phyloP scores from a whole-genome alignment of 2,329 filamentous ascomycete genomes.

The Penicillium crustosum region DNA sequence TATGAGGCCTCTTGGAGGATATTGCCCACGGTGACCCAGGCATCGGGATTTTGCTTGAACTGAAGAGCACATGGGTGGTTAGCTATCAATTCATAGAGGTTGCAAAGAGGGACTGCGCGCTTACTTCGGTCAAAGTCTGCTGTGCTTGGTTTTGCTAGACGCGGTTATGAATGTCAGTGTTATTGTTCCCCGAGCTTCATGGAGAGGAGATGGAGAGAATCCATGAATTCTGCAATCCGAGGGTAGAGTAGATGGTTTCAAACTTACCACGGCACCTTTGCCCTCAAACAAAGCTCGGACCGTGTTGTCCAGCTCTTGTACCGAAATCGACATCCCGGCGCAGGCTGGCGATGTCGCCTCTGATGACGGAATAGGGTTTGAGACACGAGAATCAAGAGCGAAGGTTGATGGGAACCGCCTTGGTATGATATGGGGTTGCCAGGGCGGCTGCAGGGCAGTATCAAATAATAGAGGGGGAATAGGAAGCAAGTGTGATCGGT shows the following conservation, averaged over 20 bases:
- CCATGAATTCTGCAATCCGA: not conserved
- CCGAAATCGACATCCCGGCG: slow-evolving; percentile 63
- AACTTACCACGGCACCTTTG: slow-evolving; percentile 81
- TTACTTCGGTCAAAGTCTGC: slow-evolving; percentile 86
- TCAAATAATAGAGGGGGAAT: slow-evolving; percentile 7
- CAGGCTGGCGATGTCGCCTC: slow-evolving; percentile 33
- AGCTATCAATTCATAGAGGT: not conserved
- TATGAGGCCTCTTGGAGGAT: slow-evolving; percentile 92
- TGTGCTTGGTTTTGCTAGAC: slow-evolving; percentile 91
- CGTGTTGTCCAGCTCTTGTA: slow-evolving; percentile 93
- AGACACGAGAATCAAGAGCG: slow-evolving; percentile 14
- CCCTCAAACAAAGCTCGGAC: slow-evolving; percentile 98
- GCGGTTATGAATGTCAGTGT: slow-evolving; percentile 32
- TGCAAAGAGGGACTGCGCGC: slow-evolving; percentile 26
- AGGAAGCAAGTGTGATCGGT: slow-evolving; percentile 19
- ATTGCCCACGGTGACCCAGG: slow-evolving; percentile 96
- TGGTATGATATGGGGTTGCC: slow-evolving; percentile 17
- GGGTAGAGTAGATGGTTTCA: not conserved
- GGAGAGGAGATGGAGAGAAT: not conserved
- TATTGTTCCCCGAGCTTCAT: not conserved
- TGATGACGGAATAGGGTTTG: slow-evolving; percentile 23
- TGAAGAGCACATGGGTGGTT: slow-evolving; percentile 42
- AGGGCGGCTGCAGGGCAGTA: slow-evolving; percentile 14
- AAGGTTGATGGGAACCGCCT: slow-evolving; percentile 3
- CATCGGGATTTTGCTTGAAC: slow-evolving; percentile 99